These are phyloP conservation scores for Colletotrichum orchidophilum DNA, from an alignment of 2,329 filamentous ascomycete species.

Conservation along the genomic window DNA sequence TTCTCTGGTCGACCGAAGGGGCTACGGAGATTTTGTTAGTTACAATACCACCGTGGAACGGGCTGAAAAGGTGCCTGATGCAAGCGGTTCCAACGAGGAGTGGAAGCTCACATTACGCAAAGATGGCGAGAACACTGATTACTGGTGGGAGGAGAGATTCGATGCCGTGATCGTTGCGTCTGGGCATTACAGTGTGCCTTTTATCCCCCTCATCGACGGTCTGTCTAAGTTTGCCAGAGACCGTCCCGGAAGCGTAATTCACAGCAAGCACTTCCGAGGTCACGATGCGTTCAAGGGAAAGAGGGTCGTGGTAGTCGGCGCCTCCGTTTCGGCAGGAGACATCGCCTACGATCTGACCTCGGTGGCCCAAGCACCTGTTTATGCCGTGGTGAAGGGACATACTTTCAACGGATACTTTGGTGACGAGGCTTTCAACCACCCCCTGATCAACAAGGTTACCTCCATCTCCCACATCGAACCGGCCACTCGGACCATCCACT, in stretches of 20 bases:
- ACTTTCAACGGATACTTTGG: constrained; percentile 64
- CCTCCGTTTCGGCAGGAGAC: constrained; percentile 71
- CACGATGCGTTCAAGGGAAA: constrained; percentile 55
- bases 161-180: constrained; percentile 69
- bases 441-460: constrained; percentile 54
- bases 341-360: constrained; percentile 63
- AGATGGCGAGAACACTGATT: constrained; percentile 49
- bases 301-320: constrained; percentile 69
- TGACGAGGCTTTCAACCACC: constrained; percentile 67
- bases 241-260: constrained; percentile 59
- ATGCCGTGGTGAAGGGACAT: constrained; percentile 62
- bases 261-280: constrained; percentile 64
- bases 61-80: constrained; percentile 56
- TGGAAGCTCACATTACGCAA: constrained; percentile 64
- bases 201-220: constrained; percentile 59
- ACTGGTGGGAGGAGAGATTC: constrained; percentile 71
- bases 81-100: constrained; percentile 40
- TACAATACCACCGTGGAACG: constrained; percentile 71
- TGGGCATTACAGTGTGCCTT: constrained; percentile 69
- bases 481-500: constrained; percentile 58
- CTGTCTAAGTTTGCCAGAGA: constrained; percentile 55
- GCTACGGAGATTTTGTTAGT: constrained; percentile 60
- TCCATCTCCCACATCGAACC: constrained; percentile 55
- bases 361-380: constrained; percentile 56
- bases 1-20: constrained; percentile 58